Evolutionary conservation across 257 asterid species (phyloP), one percentile per base, ranked within the genome.

Genomic region (Rauvolfia tetraphylla): DNA sequence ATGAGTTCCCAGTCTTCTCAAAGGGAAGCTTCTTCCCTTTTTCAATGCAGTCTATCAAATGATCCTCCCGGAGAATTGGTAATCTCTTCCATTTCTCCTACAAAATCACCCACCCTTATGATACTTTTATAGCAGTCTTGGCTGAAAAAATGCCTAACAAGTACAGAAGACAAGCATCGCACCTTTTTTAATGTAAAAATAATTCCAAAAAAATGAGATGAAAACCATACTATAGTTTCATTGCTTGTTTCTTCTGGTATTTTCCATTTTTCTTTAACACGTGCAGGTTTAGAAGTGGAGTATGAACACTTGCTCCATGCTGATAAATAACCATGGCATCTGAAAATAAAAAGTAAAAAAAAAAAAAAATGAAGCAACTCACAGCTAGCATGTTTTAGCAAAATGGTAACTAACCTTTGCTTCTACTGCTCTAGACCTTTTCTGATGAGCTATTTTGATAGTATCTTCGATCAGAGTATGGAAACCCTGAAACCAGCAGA

Each of bases 271-370:
- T 88, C 95, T 72, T 91, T 89, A 75, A 83, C 83, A 77, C 97
- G 99, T 70, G 78, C 81, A 73, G 96, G 93, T 79, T 91, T 90
- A 23, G 87, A 57, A 15, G 94, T 85, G 59, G 99, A 87, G 83
- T 87, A 90, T 4, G 93, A 85, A 81, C 99, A 95, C 85, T 87
- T 95, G 77, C 90, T 88, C 99, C 98, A 95, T 84, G 85, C 99
- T 74, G 99, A 89, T 78, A 93, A 61, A 88, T 76, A 93, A 34
- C 98, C 98, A 79, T 69, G 68, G 81, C 99, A 95, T 83, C 87
- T 88, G n/a, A n/a, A n/a, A n/a, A n/a, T n/a, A n/a, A n/a, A n/a
- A n/a, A n/a, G n/a, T n/a, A n/a, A n/a, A n/a, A n/a, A n/a, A n/a
- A n/a, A n/a, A 15, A 22, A 5, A 18, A 20, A 57, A 71, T 33